Evolutionary conservation across 2,329 filamentous ascomycete genomes (phyloP), one percentile per base, ranked within the genome.

Genomic region (Penicillium polonicum): DNA sequence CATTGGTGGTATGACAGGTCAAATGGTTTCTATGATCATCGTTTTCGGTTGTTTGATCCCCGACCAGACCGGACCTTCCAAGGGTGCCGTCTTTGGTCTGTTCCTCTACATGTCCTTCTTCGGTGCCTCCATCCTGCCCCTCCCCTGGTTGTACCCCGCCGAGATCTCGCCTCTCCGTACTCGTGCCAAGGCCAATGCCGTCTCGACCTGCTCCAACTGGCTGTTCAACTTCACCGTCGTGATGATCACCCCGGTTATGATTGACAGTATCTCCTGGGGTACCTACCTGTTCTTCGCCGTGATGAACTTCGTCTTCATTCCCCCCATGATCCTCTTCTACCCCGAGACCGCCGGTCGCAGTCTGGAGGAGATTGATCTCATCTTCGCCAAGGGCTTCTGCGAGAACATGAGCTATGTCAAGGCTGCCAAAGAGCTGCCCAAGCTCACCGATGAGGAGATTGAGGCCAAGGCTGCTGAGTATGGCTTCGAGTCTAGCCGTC

Each of bases 71-170:
- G 43, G 61, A 3, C 60, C 66, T 3, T 63, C 73, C 38, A 75
- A 76, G 64, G 74, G 75, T 44, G 74, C 74, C 5, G 72, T 81
- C 10, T 85, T 88, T 3, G 86, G 86, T 56, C 74, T 89, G 13
- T 89, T 89, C 74, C 81, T 85, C 3, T 89, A 88, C 73, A 89
- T 89, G 66, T 84, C 85, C 5, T 86, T 85, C 55, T 89, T 88
- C 61, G 87, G 86, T 35, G 85, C 85, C 0, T 85, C 84, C 0
- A 87, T 84, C 81, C 70, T 88, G 7, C 85, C 85, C 17, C 78
- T 87, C 25, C 85, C 85, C 0, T 89, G 85, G 85, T 44, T 75
- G 54, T 76, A 76, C 59, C 75, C 80, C 0, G 79, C 81, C 48
- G 82, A 82, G 60, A 72, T 82, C 66, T 82, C 80, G 55, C 82